These are phyloP conservation scores for Saccharomyces pastorianus DNA, from an alignment of 1,139 yeast species.

Conservation along the genomic window DNA sequence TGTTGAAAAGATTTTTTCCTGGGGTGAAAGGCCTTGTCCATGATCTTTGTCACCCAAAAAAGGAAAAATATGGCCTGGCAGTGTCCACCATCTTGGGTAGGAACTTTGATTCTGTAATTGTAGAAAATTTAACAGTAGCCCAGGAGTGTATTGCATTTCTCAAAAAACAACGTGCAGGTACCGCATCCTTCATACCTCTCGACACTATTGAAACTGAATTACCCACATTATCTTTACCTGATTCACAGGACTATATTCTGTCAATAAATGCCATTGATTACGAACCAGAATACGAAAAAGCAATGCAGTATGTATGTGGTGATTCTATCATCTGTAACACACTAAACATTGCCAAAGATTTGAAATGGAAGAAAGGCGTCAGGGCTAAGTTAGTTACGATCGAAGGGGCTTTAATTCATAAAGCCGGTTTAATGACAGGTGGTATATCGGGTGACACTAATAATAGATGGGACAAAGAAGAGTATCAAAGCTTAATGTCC, in stretches of 20 bases:
- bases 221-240: conserved; percentile 24
- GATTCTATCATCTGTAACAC: conserved; percentile 74
- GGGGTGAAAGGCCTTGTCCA: conserved; percentile 75
- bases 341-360: conserved; percentile 55
- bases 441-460: conserved; percentile 44
- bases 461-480: conserved; percentile 68
- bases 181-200: conserved; percentile 81
- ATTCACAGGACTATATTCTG: conserved; percentile 22
- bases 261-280: conserved; percentile 66
- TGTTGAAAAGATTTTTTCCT: conserved; percentile 64
- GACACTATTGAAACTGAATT: conserved; percentile 65
- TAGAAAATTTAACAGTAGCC: conserved; percentile 68
- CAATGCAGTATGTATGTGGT: conserved; percentile 74
- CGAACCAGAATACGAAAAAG: conserved; percentile 64
- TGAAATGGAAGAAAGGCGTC: conserved; percentile 61
- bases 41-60: conserved; percentile 74
- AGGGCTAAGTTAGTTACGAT: conserved; percentile 68
- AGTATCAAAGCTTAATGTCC: conserved; percentile 49
- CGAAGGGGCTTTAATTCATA: conserved; percentile 79
- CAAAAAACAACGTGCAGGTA: conserved; percentile 80
- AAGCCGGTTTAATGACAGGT: conserved; percentile 89
- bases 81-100: conserved; percentile 73
- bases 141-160: conserved; percentile 74
- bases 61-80: conserved; percentile 67
- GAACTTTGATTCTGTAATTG: conserved; percentile 74